These are phyloP conservation scores for Chlamydomonas applanata DNA, from an alignment of 139 green algal species.

Conservation along the genomic window DNA sequence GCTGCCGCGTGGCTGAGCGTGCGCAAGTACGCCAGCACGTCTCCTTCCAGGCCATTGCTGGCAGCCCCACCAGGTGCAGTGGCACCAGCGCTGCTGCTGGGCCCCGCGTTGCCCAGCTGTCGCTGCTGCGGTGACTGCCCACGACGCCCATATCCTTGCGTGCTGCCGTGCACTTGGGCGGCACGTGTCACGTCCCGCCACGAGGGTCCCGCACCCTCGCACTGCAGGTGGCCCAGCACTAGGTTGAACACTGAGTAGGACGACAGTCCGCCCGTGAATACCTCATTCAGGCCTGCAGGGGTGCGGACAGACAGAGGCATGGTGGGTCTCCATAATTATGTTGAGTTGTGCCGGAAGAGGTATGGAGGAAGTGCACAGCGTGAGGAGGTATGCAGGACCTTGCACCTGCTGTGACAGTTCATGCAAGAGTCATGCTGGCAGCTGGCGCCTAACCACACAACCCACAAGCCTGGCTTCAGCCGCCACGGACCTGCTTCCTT, in stretches of 20 bases:
- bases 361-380: no score
- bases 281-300: slow-evolving; percentile 66
- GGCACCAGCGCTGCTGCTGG: no score
- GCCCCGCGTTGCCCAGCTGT: background rate
- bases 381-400: no score
- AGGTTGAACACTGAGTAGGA: slow-evolving; percentile 77
- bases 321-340: no score
- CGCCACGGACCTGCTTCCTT: slow-evolving; percentile 47
- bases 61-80: background rate
- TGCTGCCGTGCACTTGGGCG: no score
- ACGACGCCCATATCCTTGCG: background rate
- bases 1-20: background rate
- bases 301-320: slow-evolving; percentile 11
- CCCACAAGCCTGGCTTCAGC: no score
- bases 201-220: slow-evolving; percentile 30
- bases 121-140: background rate
- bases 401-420: no score
- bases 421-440: no score
- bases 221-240: slow-evolving; percentile 68
- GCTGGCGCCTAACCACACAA: no score
- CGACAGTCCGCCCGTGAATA: slow-evolving; percentile 65
- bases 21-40: background rate
- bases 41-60: background rate
- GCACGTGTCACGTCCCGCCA: background rate
- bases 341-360: no score